Percentiles rank a stretch among this genome's conserved stretches.
phyloP scores from a whole-genome alignment of 371 early-diverging fungal genomes.

The Mucor circinelloides region DNA sequence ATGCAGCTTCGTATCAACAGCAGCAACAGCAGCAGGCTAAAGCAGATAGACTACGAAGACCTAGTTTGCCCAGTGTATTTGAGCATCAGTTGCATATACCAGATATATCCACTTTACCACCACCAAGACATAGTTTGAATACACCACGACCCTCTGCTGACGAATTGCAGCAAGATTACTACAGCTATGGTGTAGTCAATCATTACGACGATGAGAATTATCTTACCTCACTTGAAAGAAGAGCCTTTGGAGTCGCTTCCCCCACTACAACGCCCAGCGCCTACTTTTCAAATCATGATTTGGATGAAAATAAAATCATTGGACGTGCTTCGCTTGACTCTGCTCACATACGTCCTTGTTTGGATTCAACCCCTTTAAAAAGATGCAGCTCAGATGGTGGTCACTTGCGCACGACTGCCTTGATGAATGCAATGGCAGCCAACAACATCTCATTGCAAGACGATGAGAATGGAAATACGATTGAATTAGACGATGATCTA shows the following conservation, averaged over 20 bases:
- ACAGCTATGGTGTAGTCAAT: constrained; percentile 33
- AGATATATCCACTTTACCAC: constrained; percentile 26
- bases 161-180: constrained; percentile 29
- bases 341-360: neutral
- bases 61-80: constrained; percentile 25
- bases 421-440: constrained; percentile 47
- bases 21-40: constrained; percentile 4
- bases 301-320: constrained; percentile 9
- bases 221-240: constrained; percentile 42
- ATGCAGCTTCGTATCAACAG: constrained; percentile 8
- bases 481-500: constrained; percentile 1
- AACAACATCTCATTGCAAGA: constrained; percentile 18
- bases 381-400: constrained; percentile 50
- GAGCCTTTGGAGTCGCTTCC: constrained; percentile 32
- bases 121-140: constrained; percentile 24
- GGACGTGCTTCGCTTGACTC: constrained; percentile 13
- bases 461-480: constrained; percentile 2
- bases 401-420: constrained; percentile 38
- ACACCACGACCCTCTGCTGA: constrained; percentile 22
- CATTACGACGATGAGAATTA: constrained; percentile 40
- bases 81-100: constrained; percentile 28
- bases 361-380: constrained; percentile 27
- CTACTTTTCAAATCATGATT: neutral
- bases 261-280: neutral
- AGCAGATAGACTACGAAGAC: constrained; percentile 19